Base-by-base conservation (phyloP, 164 flowering plant species). In the Santalum album region DNA sequence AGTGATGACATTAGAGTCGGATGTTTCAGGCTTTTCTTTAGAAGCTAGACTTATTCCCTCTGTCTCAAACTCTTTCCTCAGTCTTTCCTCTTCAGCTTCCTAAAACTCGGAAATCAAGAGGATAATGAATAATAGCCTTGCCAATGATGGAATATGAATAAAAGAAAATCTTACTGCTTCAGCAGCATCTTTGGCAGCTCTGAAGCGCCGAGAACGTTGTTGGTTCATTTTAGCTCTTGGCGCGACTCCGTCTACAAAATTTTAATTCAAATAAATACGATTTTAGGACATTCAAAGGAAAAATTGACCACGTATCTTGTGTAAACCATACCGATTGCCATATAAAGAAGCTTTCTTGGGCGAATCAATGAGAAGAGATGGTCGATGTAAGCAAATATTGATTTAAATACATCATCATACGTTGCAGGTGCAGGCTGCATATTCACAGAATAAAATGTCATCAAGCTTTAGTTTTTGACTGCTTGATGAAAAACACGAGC, bases 211-310 rank as follows among this genome's bases (percentile, higher is more conserved):
- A 44, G 95, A 66, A 16, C 99, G 84, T 65, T 94, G 99, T 70
- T 94, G 99, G 65, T 94, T 94, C 99, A 94, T 94, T 78, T 94
- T 94, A 51, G 99, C 99, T 74, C 99, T 83, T 3, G 99, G 99
- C 34, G 99, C 99, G 60, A 94, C 99, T 16, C 99, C 99, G 73
- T 94, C 99, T 94, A 65, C 42, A 57, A 63, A 57, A 69, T 46
- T 40, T 22, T 43, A 17, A 25, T 34, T 18, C 38, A 29, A 36
- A 23, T 14, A 25, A 62, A 39, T 36, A 1, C 39, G 19, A 15
- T 15, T 18, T 19, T 6, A 27, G 49, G 16, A 24, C 29, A 62
- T 46, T 17, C 21, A 26, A 55, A 23, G 1, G 16, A 49, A 49
- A 25, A 23, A 22, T 4, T 14, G 11, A 25, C 17, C 9, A 25